Conservation (phyloP, 495 filamentous ascomycete species). For the Chaetomium tenue region DNA sequence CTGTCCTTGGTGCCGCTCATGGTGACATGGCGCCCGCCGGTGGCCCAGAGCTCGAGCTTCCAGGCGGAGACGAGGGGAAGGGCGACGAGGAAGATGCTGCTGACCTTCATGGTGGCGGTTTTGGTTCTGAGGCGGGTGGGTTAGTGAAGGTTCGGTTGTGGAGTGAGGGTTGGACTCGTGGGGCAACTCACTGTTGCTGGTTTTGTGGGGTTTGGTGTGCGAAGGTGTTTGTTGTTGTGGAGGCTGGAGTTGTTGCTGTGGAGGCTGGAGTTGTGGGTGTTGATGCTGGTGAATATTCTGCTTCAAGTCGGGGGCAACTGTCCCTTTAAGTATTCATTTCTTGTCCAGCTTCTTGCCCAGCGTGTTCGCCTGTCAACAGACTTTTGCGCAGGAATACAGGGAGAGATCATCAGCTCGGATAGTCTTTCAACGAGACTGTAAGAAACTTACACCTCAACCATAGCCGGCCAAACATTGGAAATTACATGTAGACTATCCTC, state of each 20-base stretch:
- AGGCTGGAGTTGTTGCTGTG: neutral
- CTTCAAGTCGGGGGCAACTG: neutral
- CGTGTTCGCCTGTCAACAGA: no score
- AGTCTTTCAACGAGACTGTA: neutral
- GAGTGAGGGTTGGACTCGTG: neutral
- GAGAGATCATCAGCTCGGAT: conserved; percentile 7
- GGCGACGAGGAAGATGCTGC: conserved; percentile 11
- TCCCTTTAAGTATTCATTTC: conserved; percentile 7
- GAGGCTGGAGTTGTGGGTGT: neutral
- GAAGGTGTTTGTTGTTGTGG: neutral
- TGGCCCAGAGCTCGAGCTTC: conserved; percentile 14
- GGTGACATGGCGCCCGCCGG: conserved; percentile 12
- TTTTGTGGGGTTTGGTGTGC: neutral
- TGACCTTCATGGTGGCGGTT: conserved; percentile 19
- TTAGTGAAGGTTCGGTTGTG: neutral
- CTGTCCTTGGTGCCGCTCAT: conserved; percentile 15
- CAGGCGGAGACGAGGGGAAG: conserved; percentile 17
- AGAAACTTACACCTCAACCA: neutral
- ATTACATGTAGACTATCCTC: neutral
- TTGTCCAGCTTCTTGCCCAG: neutral
- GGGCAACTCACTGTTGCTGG: neutral
- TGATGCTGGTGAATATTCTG: conserved; percentile 5
- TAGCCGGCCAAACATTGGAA: neutral
- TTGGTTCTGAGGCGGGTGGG: neutral
- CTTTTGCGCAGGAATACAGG: neutral